phyloP scores from a whole-genome alignment of 164 flowering plant genomes.

The Houttuynia cordata region DNA sequence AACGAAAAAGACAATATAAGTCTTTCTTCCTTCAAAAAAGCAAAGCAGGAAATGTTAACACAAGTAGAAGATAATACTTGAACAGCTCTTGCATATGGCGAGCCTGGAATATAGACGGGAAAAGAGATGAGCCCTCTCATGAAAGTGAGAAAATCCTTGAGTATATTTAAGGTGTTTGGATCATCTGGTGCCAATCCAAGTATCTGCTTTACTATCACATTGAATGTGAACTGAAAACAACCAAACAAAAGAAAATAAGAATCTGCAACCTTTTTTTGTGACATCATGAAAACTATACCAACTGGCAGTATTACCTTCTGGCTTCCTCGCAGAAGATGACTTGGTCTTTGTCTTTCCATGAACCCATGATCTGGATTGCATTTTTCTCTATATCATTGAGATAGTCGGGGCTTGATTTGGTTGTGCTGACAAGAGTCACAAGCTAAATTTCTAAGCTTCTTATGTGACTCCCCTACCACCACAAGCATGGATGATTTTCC shows the following conservation, averaged over 20 bases:
- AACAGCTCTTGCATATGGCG: constrained; percentile 49
- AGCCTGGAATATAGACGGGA: constrained; percentile 51
- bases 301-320: constrained; percentile 24
- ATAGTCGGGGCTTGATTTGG: constrained; percentile 31
- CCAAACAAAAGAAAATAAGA: not conserved
- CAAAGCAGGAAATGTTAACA: not conserved
- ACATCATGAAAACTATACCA: no score
- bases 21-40: not conserved
- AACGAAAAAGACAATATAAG: not conserved
- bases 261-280: not conserved
- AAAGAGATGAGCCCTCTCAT: constrained; percentile 67
- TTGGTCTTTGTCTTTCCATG: constrained; percentile 33
- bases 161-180: constrained; percentile 29
- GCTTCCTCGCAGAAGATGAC: constrained; percentile 42
- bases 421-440: constrained; percentile 23
- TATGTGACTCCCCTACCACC: constrained; percentile 54
- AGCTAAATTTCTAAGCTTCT: constrained; percentile 35
- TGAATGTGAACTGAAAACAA: constrained; percentile 45
- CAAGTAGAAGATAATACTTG: constrained; percentile 28
- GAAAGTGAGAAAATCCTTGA: constrained; percentile 44
- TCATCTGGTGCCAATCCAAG: constrained; percentile 49
- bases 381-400: constrained; percentile 32
- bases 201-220: constrained; percentile 49
- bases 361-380: constrained; percentile 28
- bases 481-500: constrained; percentile 46